Percentiles rank a stretch among this genome's conserved stretches.
Evolutionary conservation across 1,284 basidiomycete species (phyloP).

Genomic region (Melampsora americana): DNA sequence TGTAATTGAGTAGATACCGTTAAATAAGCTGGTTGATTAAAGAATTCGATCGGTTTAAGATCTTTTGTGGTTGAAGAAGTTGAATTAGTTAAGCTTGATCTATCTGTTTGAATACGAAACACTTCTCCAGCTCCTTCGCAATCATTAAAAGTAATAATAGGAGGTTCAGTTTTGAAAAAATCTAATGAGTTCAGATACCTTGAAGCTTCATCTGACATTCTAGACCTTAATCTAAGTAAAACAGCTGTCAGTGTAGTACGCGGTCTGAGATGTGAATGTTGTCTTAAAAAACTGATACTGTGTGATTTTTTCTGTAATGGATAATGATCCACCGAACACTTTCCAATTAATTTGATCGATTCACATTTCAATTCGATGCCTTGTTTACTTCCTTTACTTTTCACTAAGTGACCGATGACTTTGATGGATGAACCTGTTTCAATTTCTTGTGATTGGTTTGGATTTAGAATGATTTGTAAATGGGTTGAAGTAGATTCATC

Average conservation of each 20-base stretch:
- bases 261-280: conserved; percentile 69
- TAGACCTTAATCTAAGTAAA: conserved; percentile 70
- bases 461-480: conserved; percentile 23
- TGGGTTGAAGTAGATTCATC: conserved; percentile 29
- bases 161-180: conserved; percentile 76
- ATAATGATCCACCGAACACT: conserved; percentile 10
- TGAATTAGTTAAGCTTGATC: conserved; percentile 44
- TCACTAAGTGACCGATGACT: conserved; percentile 25
- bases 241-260: conserved; percentile 68
- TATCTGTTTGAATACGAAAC: conserved; percentile 68
- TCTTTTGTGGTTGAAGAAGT: background rate
- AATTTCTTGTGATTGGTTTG: conserved; percentile 12
- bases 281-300: conserved; percentile 12
- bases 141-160: conserved; percentile 83
- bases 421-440: conserved; percentile 26
- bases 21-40: conserved; percentile 72
- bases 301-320: conserved; percentile 38
- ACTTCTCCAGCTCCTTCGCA: conserved; percentile 97
- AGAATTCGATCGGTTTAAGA: conserved; percentile 54
- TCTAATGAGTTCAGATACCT: conserved; percentile 57
- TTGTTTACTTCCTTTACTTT: conserved; percentile 19
- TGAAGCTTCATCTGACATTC: conserved; percentile 45
- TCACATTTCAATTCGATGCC: conserved; percentile 23
- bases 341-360: background rate
- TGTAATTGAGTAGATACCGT: conserved; percentile 95